Conservation (phyloP, 2,329 filamentous ascomycete species). For the Xylaria digitata region DNA sequence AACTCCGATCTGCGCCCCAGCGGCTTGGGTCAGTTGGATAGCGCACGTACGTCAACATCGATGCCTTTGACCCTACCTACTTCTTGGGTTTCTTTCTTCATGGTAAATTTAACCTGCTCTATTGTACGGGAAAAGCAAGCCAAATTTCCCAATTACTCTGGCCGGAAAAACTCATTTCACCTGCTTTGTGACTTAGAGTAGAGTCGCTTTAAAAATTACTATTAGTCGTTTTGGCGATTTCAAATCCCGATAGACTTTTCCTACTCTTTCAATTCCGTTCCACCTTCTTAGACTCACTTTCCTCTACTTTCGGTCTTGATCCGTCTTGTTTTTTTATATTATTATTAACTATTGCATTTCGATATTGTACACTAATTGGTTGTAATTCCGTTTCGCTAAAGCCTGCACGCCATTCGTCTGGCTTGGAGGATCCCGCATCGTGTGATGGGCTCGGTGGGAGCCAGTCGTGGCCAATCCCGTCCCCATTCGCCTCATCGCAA, state of each 20-base stretch:
- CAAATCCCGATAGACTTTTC: constrained; percentile 21
- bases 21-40: neutral
- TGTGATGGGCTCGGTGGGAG: constrained; percentile 18
- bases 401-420: neutral
- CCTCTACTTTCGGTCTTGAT: neutral
- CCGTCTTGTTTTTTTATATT: neutral
- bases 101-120: neutral
- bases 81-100: neutral
- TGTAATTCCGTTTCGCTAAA: neutral
- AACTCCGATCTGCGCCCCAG: constrained; percentile 16
- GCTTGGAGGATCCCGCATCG: neutral
- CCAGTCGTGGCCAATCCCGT: constrained; percentile 31
- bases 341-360: neutral
- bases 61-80: neutral
- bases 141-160: neutral
- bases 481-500: constrained; percentile 21
- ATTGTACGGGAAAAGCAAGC: neutral
- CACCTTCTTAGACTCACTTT: neutral
- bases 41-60: constrained; percentile 6
- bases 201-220: neutral
- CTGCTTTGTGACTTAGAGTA: too few relatives aligned
- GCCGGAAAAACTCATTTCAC: neutral
- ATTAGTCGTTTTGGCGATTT: constrained; percentile 5
- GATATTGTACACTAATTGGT: neutral
- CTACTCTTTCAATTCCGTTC: constrained; percentile 14